Percentiles rank a stretch among this genome's conserved stretches.
Conservation (phyloP, 1,284 basidiomycete genomes). For the Chondrostereum purpureum region DNA sequence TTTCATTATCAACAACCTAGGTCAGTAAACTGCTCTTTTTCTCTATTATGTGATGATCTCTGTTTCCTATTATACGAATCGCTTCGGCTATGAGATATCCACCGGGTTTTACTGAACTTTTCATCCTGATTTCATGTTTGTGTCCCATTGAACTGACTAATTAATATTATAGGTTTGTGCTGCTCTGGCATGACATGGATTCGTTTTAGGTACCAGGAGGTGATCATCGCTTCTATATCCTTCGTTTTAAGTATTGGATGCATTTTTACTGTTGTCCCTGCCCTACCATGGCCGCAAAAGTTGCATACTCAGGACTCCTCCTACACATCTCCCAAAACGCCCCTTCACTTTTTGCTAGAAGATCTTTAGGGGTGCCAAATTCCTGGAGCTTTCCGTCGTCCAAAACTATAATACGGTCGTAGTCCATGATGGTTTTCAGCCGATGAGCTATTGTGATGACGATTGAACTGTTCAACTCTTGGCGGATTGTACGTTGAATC, state of each 20-base stretch:
- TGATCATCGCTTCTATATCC: too few species aligned
- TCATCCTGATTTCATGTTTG: neutral
- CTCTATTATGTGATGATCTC: too few species aligned
- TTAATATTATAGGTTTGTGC: neutral
- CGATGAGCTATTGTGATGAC: slow-evolving; percentile 83
- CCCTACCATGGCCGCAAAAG: slow-evolving; percentile 21
- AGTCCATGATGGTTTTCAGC: slow-evolving; percentile 70
- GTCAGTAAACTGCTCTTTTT: too few species aligned
- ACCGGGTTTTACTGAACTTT: slow-evolving; percentile 34
- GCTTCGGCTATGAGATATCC: slow-evolving; percentile 30
- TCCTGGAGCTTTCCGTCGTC: slow-evolving; percentile 62
- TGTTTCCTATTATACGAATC: slow-evolving; percentile 55
- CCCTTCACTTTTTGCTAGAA: slow-evolving; percentile 52
- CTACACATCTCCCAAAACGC: slow-evolving; percentile 68
- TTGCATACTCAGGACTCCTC: slow-evolving; percentile 53
- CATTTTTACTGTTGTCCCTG: too few species aligned
- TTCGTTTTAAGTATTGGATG: too few species aligned
- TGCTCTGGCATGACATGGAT: neutral
- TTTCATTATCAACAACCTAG: too few species aligned
- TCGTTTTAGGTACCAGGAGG: neutral
- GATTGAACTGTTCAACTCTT: slow-evolving; percentile 66
- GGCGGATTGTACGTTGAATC: slow-evolving; percentile 77
- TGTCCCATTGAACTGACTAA: neutral
- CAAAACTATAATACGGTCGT: slow-evolving; percentile 77
- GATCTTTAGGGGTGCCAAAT: slow-evolving; percentile 63